phyloP scores from a whole-genome alignment of 208 protist species.

The Leishmania tropica region DNA sequence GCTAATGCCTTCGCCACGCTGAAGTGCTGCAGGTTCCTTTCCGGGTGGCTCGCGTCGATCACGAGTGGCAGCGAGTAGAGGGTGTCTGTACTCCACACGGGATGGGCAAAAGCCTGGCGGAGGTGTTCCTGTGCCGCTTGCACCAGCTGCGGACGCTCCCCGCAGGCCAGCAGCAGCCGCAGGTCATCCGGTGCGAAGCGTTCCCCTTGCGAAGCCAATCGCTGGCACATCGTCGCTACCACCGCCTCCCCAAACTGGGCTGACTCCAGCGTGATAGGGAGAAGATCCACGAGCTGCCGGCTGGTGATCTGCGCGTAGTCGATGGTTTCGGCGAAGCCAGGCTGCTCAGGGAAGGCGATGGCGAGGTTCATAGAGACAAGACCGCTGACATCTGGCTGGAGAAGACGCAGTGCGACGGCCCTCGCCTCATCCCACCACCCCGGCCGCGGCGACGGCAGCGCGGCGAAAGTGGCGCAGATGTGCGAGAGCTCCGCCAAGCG shows the following conservation, averaged over 20 bases:
- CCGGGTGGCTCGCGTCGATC: slow-evolving; percentile 23
- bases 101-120: slow-evolving; percentile 53
- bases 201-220: slow-evolving; percentile 41
- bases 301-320: slow-evolving; percentile 64
- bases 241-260: slow-evolving; percentile 42
- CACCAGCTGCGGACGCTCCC: slow-evolving; percentile 38
- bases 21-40: slow-evolving; percentile 21
- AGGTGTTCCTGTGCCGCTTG: slow-evolving; percentile 56
- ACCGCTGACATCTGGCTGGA: slow-evolving; percentile 30
- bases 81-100: slow-evolving; percentile 72
- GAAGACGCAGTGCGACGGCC: slow-evolving; percentile 61
- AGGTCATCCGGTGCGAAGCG: slow-evolving; percentile 76
- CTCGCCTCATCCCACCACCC: slow-evolving; percentile 78
- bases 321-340: slow-evolving; percentile 39
- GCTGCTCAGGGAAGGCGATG: slow-evolving; percentile 75
- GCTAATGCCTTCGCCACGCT: slow-evolving; percentile 55
- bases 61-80: slow-evolving; percentile 73
- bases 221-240: slow-evolving; percentile 43
- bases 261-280: slow-evolving; percentile 45
- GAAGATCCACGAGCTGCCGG: slow-evolving; percentile 72
- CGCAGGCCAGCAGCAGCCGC: slow-evolving; percentile 46
- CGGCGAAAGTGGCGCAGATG: slow-evolving; percentile 81
- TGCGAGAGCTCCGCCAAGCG: slow-evolving; percentile 79
- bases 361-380: slow-evolving; percentile 63
- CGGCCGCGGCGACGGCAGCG: slow-evolving; percentile 41